Evolutionary conservation across 2,329 filamentous ascomycete genomes (phyloP), one percentile per base, ranked within the genome.

Genomic region (Curvularia eragrostidis): DNA sequence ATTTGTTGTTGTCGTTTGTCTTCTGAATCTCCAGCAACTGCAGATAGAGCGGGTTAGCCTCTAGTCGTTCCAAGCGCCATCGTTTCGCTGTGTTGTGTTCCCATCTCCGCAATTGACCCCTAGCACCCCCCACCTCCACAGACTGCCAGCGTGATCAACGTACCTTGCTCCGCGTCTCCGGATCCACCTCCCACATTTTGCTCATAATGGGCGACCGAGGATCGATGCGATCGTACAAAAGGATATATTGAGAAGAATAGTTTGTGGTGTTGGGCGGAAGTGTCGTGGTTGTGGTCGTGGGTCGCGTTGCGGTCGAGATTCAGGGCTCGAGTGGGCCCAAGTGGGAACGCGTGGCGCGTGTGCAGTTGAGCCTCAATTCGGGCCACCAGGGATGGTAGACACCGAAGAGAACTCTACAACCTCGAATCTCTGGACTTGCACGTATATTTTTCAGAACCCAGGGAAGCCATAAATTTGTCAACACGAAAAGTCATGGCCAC

Each of bases 171-270:
- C 92, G 88, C 61, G 94, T 98, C 83, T 98, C 94, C 48, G 95
- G 95, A 79, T 99, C 95, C 66, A 99, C 93, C 82, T 99, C 95
- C 95, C 95, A 99, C 90, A 97, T 94, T 80, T 93, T 94, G 74
- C 79, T 81, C 80, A 82, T 82, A 43, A 61, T 71, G 73, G 55
- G 63, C 57, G 50, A 46, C 46, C 13, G 19, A 26, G 30, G 18
- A 21, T 12, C 19, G 24, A 47, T 44, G 38, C 54, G 49, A 59
- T 24, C 9, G 23, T 47, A 26, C 46, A 19, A 10, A 19, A 21
- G 6, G 32, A 26, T 26, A 15, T 39, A 19, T 39, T 13, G 34
- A 19, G 23, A 7, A 28, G 39, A 28, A 49, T 49, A 12, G 28
- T 18, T 41, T 39, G 47, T 15, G 41, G 26, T 42, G 41, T 46